Base-by-base conservation (phyloP, 306 rosid species). In the Boehmeria nivea region DNA sequence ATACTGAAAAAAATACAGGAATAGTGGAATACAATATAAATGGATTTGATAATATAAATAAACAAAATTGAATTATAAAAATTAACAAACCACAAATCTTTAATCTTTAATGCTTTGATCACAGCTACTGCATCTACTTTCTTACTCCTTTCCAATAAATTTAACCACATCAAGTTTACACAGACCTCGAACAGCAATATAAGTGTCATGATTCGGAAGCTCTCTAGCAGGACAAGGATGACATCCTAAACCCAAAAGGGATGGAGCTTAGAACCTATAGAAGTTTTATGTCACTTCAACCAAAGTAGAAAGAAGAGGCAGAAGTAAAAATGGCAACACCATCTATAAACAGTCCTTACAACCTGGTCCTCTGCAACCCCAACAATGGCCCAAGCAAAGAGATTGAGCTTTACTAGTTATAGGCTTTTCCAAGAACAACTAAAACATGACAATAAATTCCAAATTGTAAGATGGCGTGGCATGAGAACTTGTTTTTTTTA, bases 191-290 rank as follows among this genome's bases (percentile, higher is more conserved):
- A 93, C 87, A 39, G 80, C 31, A 64, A 73, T 62, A 63, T 77
- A 93, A 65, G 57, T 76, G 28, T 96, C 96, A 48, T 95, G 96
- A 50, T 61, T 76, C 44, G 99, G 99, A 67, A 93, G 99, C 68
- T 75, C 83, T 23, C 63, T 16, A 44, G 69, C 79, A 65, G 99
- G 96, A 60, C 99, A 93, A 33, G 1, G 66, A 56, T 8, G 83
- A 70, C 99, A 93, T 77, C 95, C 99, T 93, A 63, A 59, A 60
- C 68, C 60, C 46, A 52, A 14, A 37, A 50, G 16, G 14, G 1
- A 62, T 54, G 57, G 57, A 64, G 51, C 54, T 44, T 44, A 69
- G 33, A 38, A 5, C 42, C 56, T 45, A 8, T 13, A 15, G 13
- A 26, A 27, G 53, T 31, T 31, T 31, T 31, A 51, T 10, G 12